phyloP scores from a whole-genome alignment of 1,284 basidiomycete species.

The Ustilago vetiveriae region DNA sequence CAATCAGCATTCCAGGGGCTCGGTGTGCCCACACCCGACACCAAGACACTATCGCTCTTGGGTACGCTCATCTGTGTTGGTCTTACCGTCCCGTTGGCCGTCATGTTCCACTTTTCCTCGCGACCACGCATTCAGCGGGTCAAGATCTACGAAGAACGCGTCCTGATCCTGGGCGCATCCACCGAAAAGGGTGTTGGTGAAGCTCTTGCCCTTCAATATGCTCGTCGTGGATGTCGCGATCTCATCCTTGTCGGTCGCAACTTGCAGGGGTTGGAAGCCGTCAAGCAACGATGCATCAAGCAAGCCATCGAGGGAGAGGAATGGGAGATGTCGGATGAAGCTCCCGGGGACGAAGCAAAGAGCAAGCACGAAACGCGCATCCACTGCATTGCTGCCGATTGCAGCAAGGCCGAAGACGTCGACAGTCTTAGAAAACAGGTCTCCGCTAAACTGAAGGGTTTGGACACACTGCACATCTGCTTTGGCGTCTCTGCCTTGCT shows the following conservation, averaged over 20 bases:
- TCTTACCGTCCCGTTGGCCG: conserved; percentile 14
- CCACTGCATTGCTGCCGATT: conserved; percentile 73
- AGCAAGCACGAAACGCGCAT: conserved; percentile 53
- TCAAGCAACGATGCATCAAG: conserved; percentile 73
- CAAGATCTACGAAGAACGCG: conserved; percentile 72
- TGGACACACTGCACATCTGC: conserved; percentile 84
- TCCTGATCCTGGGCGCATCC: conserved; percentile 82
- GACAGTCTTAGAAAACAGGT: conserved; percentile 73
- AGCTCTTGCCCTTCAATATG: conserved; percentile 78
- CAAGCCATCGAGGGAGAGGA: conserved; percentile 43
- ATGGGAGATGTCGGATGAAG: conserved; percentile 52
- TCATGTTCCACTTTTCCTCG: conserved; percentile 33
- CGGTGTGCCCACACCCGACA: conserved; percentile 24
- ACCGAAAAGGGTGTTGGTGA: conserved; percentile 78
- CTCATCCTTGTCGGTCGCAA: conserved; percentile 79
- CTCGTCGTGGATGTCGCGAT: conserved; percentile 77
- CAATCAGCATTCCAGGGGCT: conserved; percentile 10
- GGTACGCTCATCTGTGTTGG: conserved; percentile 33
- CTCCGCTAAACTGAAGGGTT: conserved; percentile 74
- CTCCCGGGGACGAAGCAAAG: conserved; percentile 41
- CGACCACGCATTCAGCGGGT: conserved; percentile 53
- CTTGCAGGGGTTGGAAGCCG: conserved; percentile 72
- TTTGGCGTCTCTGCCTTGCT: conserved; percentile 86
- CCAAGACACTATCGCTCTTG: conserved; percentile 35
- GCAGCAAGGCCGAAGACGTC: conserved; percentile 77